Evolutionary conservation across 2,329 filamentous ascomycete species (phyloP).

Genomic region (Rasamsonia emersonii): DNA sequence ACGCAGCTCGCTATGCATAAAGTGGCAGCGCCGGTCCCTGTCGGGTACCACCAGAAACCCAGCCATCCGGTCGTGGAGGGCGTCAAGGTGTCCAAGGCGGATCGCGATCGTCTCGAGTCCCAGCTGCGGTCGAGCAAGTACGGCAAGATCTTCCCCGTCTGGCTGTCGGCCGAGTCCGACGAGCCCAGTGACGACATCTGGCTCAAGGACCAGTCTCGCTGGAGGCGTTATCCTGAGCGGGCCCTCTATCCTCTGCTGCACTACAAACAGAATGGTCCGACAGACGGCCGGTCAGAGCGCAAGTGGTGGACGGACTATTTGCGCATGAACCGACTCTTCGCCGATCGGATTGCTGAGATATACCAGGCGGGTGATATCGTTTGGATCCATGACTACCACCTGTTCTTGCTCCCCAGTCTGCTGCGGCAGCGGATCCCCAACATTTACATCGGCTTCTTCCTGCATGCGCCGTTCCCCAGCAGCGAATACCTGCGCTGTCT

Average conservation of each 20-base stretch:
- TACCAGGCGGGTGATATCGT: conserved; percentile 92
- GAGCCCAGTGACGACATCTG: conserved; percentile 58
- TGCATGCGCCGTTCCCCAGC: conserved; percentile 91
- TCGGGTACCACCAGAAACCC: conserved; percentile 52
- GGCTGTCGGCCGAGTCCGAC: conserved; percentile 72
- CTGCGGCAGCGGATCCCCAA: conserved; percentile 76
- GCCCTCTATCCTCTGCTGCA: conserved; percentile 90
- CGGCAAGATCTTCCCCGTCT: conserved; percentile 77
- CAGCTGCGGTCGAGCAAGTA: conserved; percentile 64
- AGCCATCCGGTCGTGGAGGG: conserved; percentile 58
- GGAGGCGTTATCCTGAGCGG: conserved; percentile 84
- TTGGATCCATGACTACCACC: conserved; percentile 88
- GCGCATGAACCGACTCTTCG: conserved; percentile 85
- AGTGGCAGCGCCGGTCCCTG: conserved; percentile 68
- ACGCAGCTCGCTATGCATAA: conserved; percentile 51
- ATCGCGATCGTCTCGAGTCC: conserved; percentile 64
- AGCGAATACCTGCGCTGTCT: conserved; percentile 91
- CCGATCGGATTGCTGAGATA: conserved; percentile 74
- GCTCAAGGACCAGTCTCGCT: conserved; percentile 73
- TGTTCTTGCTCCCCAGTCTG: conserved; percentile 81
- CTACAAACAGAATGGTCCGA: conserved; percentile 90
- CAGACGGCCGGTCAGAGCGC: conserved; percentile 71
- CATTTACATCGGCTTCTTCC: conserved; percentile 89
- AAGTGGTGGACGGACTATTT: conserved; percentile 89
- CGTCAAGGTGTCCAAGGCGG: conserved; percentile 59